Conservation (phyloP, 2,329 filamentous ascomycete genomes). For the Epicoccum sorghinum region DNA sequence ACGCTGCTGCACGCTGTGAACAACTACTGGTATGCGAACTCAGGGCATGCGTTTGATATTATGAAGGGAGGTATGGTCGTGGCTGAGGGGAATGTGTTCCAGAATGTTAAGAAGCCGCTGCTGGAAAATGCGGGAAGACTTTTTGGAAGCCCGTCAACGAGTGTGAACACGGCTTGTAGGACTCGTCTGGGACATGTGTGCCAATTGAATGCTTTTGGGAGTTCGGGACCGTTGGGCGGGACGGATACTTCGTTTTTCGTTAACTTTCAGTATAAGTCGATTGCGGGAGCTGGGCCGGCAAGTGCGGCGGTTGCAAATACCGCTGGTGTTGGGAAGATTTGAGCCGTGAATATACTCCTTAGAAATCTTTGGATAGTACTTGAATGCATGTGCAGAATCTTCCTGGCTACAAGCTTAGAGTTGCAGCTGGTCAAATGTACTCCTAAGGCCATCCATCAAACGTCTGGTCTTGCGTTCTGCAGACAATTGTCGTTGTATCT, state of each 20-base stretch:
- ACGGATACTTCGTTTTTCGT: conserved; percentile 55
- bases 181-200: conserved; percentile 56
- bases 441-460: too few relatives aligned
- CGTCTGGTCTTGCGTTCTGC: too few relatives aligned
- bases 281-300: conserved; percentile 53
- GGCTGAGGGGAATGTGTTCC: conserved; percentile 63
- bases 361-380: neutral
- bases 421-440: too few relatives aligned
- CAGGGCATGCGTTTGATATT: conserved; percentile 62
- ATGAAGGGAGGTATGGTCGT: conserved; percentile 49
- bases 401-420: too few relatives aligned
- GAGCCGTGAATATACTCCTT: neutral
- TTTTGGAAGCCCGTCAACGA: conserved; percentile 45
- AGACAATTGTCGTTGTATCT: too few relatives aligned
- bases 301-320: conserved; percentile 46
- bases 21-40: conserved; percentile 63
- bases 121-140: conserved; percentile 49
- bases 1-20: conserved; percentile 65
- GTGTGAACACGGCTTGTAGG: conserved; percentile 50
- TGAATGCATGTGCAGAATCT: too few relatives aligned
- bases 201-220: conserved; percentile 53
- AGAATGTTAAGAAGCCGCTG: conserved; percentile 55
- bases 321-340: conserved; percentile 55
- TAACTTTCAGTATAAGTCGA: conserved; percentile 59
- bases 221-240: conserved; percentile 27